Conservation (phyloP, 257 asterid species). For the Orobanche coerulescens region DNA sequence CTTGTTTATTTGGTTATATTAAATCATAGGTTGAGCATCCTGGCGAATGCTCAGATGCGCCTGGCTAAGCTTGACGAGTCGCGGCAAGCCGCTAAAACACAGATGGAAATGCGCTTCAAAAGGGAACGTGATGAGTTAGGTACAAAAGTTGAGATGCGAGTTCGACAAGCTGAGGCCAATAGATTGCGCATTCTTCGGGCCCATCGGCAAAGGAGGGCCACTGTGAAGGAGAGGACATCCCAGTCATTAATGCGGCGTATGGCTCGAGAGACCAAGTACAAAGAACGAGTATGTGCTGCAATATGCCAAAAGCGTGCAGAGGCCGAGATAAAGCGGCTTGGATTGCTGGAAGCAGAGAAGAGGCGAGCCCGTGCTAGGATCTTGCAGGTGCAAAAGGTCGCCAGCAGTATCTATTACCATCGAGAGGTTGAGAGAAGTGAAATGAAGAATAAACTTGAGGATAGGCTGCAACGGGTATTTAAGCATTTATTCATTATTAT, state of each 20-base stretch:
- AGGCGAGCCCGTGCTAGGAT: constrained; percentile 65
- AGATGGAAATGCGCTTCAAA: constrained; percentile 63
- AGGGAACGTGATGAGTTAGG: constrained; percentile 82
- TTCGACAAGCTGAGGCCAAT: constrained; percentile 84
- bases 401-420: constrained; percentile 52
- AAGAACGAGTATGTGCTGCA: constrained; percentile 80
- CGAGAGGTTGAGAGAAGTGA: constrained; percentile 76
- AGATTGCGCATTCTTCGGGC: constrained; percentile 77
- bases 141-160: constrained; percentile 71
- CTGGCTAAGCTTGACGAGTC: constrained; percentile 83
- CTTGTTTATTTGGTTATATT: constrained; percentile 10
- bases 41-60: constrained; percentile 71
- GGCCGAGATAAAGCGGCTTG: constrained; percentile 78
- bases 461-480: constrained; percentile 69
- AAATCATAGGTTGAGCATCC: constrained; percentile 58
- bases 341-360: constrained; percentile 88
- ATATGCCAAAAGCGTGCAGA: constrained; percentile 83
- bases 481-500: not conserved
- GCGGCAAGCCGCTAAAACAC: constrained; percentile 80
- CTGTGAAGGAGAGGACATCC: constrained; percentile 75
- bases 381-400: constrained; percentile 67
- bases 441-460: constrained; percentile 71
- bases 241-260: constrained; percentile 60
- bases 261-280: constrained; percentile 81
- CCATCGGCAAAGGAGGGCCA: constrained; percentile 68